phyloP scores from a whole-genome alignment of 306 rosid species.

The Erythrophleum fordii region DNA sequence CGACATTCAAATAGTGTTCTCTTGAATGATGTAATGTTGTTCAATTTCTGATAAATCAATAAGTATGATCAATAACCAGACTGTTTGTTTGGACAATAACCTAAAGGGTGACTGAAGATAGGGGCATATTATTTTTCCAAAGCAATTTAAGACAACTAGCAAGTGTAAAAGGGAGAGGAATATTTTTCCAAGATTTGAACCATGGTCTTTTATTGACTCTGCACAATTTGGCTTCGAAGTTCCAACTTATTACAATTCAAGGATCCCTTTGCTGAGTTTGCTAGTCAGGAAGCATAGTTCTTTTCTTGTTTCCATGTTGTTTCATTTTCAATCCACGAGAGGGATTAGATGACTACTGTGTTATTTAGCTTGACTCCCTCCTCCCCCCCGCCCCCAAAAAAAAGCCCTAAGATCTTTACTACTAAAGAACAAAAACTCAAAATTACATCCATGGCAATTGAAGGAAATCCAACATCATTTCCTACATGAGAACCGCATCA shows the following conservation, averaged over 20 bases:
- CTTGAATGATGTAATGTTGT: not conserved
- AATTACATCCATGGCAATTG: not conserved
- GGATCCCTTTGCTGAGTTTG: not conserved
- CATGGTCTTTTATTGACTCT: not conserved
- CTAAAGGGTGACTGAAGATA: not conserved
- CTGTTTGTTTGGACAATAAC: not conserved
- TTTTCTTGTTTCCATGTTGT: not conserved
- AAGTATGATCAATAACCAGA: too few species aligned
- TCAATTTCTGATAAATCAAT: constrained; percentile 23
- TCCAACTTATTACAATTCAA: not conserved
- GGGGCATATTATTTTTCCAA: not conserved
- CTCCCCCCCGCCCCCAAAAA: too few species aligned
- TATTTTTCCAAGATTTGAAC: too few species aligned
- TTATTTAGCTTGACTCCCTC: not conserved
- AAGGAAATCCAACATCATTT: not conserved
- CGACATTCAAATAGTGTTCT: not conserved
- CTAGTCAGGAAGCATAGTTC: not conserved
- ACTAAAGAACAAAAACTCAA: not conserved
- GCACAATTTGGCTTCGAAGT: not conserved
- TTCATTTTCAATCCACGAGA: not conserved
- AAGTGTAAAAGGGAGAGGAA: too few species aligned
- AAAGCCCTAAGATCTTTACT: too few species aligned
- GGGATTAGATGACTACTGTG: not conserved
- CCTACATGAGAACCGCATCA: constrained; percentile 9
- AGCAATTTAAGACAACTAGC: not conserved